These are phyloP conservation scores for Myriosclerotinia duriaeana DNA, from an alignment of 2,329 filamentous ascomycete genomes.

Conservation along the genomic window DNA sequence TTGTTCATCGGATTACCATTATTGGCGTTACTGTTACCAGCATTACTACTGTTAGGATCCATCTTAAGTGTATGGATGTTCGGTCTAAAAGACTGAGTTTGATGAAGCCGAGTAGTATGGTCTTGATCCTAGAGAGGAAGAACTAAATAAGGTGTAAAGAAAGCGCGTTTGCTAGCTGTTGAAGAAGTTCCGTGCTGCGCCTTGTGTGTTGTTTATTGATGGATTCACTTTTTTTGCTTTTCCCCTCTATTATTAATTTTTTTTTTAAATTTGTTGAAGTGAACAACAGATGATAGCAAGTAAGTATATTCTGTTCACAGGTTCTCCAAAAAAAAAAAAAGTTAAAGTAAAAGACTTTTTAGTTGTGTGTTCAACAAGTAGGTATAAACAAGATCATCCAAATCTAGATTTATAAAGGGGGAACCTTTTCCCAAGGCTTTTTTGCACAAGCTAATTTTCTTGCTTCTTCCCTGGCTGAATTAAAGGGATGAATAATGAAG, in stretches of 20 bases:
- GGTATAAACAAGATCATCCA: not conserved
- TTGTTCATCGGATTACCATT: conserved; percentile 33
- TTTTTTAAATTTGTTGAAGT: not conserved
- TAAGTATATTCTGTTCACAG: not conserved
- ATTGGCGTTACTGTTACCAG: conserved; percentile 23
- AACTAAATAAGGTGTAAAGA: conserved; percentile 3
- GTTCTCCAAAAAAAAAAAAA: not conserved
- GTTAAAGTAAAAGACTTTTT: not conserved
- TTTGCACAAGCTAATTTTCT: conserved; percentile 14
- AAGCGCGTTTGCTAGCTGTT: conserved; percentile 4
- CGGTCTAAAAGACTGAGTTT: conserved; percentile 7
- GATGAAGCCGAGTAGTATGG: conserved; percentile 11
- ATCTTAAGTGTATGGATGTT: conserved; percentile 17
- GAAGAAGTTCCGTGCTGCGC: conserved; percentile 8
- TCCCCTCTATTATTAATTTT: not conserved
- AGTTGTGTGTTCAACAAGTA: not conserved
- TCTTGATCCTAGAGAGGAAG: conserved; percentile 16
- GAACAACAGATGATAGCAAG: not conserved
- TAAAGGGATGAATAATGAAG: conserved; percentile 19
- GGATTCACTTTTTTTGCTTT: conserved; percentile 8
- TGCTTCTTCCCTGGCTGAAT: conserved; percentile 10
- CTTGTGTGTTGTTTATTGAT: conserved; percentile 7
- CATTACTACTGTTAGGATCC: conserved; percentile 25
- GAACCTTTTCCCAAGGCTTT: not conserved
- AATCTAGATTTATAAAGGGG: conserved; percentile 12